Conservation (phyloP, 305 asterid species). For the Euphrasia arctica region DNA sequence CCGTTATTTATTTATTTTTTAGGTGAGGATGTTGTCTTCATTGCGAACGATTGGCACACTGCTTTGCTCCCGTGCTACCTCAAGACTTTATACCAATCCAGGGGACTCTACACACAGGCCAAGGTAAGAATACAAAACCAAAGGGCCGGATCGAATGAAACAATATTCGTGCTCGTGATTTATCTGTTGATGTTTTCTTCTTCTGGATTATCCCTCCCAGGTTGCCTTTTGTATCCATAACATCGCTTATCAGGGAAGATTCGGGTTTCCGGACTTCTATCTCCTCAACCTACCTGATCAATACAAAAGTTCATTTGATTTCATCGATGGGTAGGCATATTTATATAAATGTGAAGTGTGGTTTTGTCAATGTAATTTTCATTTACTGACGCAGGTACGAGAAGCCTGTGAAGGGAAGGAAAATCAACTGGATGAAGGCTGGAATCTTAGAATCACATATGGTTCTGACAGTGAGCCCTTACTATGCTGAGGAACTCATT, state of each 20-base stretch:
- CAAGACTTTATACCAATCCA: slow-evolving; percentile 72
- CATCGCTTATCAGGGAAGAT: slow-evolving; percentile 95
- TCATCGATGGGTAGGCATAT: slow-evolving; percentile 73
- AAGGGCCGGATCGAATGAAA: too few species aligned
- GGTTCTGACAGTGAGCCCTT: slow-evolving; percentile 81
- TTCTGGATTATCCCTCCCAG: slow-evolving; percentile 30
- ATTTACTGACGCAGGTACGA: slow-evolving; percentile 44
- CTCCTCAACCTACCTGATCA: slow-evolving; percentile 77
- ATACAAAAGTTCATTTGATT: slow-evolving; percentile 77
- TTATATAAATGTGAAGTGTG: too few species aligned
- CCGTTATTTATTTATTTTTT: slow-evolving; percentile 17
- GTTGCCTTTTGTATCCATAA: slow-evolving; percentile 96
- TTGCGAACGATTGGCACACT: slow-evolving; percentile 97
- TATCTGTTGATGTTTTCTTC: slow-evolving; percentile 22
- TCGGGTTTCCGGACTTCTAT: slow-evolving; percentile 60
- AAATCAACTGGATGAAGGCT: slow-evolving; percentile 95
- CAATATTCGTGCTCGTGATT: not conserved
- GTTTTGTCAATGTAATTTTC: not conserved
- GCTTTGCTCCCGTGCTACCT: slow-evolving; percentile 91
- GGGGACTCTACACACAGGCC: slow-evolving; percentile 69
- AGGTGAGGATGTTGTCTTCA: slow-evolving; percentile 88
- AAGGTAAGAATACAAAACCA: slow-evolving; percentile 36
- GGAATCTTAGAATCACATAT: slow-evolving; percentile 63
- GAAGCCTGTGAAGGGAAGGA: slow-evolving; percentile 85
- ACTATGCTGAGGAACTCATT: slow-evolving; percentile 76